Percentiles rank a stretch among this genome's conserved stretches.
These are phyloP conservation scores for Aspergillus sp. DNA, from an alignment of 2,329 filamentous ascomycete genomes.

Conservation along the genomic window DNA sequence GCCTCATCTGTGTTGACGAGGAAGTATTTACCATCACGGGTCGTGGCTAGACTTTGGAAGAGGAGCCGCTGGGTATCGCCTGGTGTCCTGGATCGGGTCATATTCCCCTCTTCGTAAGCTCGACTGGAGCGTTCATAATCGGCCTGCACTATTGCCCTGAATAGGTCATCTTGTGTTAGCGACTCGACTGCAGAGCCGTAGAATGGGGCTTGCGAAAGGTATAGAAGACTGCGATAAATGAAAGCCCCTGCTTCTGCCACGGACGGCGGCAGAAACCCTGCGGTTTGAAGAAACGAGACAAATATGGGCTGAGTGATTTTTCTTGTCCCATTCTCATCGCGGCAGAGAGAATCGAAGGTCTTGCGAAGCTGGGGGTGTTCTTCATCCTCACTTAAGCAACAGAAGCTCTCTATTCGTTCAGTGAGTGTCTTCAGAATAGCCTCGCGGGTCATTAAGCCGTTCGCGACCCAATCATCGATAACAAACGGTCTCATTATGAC, in stretches of 20 bases:
- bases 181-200: background rate
- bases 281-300: background rate
- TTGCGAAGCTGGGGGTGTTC: background rate
- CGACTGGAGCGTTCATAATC: background rate
- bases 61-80: background rate
- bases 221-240: background rate
- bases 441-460: background rate
- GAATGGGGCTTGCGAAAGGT: background rate
- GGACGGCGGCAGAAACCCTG: background rate
- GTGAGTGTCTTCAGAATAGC: background rate
- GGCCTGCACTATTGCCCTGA: background rate
- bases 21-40: background rate
- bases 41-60: background rate
- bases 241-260: background rate
- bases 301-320: background rate
- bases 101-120: background rate
- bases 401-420: background rate
- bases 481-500: background rate
- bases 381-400: background rate
- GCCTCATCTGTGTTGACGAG: background rate
- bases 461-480: background rate
- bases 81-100: background rate
- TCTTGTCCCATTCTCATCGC: background rate
- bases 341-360: background rate
- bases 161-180: background rate